Evolutionary conservation across 805 yeast species (phyloP), one percentile per base, ranked within the genome.

Genomic region (Saturnispora bothae): DNA sequence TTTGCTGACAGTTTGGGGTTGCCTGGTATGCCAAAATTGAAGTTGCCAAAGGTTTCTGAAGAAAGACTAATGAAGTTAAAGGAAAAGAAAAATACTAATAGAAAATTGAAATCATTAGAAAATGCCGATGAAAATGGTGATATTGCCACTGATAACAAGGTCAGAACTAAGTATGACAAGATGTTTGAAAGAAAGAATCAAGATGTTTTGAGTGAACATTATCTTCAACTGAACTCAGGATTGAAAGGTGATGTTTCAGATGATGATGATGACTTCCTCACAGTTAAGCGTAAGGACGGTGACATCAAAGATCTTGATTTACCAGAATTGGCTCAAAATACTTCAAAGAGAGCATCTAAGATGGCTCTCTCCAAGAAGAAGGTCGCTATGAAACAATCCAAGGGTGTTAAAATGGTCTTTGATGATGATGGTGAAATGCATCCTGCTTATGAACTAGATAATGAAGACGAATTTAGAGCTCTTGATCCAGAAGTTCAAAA

Each of bases 121-220:
- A 71, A 73, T 46, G 53, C 72, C 1, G 69, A 71, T 46, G 82
- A 74, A 6, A 79, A 81, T 40, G 94, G 89, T 40, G 84, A 74
- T 30, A 45, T 63, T 15, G 57, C 57, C 10, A 63, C 52, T 3
- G 66, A 59, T 1, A 66, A 54, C 39, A 70, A 71, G 48, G 79
- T 76, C 2, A 73, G 86, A 52, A 92, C 96, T 13, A 89, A 83
- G 57, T 84, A 84, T 54, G 98, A 92, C 58, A 74, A 88, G 45
- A 88, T 92, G 95, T 92, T 92, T 61, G 94, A 85, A 57, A 74
- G 99, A 57, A 71, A 83, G 56, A 92, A 92, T 58, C 97, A 92
- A 64, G 81, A 82, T 38, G 94, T 92, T 15, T 66, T 92, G 37
- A 80, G 95, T 34, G 92, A 88, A 49, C 94, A 89, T 56, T 92